These are phyloP conservation scores for Populus davidiana DNA, from an alignment of 345 rosid species.

Conservation along the genomic window DNA sequence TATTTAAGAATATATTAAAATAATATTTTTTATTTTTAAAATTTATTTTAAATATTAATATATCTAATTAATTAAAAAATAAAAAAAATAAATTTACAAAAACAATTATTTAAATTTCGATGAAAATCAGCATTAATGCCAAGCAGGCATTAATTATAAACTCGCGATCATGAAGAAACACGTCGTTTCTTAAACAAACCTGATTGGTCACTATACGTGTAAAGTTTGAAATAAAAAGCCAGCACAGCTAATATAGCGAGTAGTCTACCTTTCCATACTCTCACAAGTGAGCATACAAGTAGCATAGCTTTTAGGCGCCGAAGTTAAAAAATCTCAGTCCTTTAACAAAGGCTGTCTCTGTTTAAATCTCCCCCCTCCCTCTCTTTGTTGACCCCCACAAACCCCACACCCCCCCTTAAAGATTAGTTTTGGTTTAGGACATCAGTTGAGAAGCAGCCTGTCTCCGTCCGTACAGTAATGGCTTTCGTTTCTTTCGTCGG, in stretches of 20 bases:
- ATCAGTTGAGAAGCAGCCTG: not conserved
- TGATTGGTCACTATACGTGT: slow-evolving; percentile 40
- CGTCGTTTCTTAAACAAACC: not conserved
- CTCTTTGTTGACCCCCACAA: slow-evolving; percentile 8
- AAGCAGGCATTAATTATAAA: not conserved
- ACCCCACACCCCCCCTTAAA: not conserved
- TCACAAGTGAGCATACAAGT: slow-evolving; percentile 2
- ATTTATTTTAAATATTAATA: no score
- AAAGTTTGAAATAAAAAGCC: not conserved
- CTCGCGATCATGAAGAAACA: not conserved
- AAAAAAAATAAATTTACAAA: no score
- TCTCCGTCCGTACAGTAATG: slow-evolving; percentile 20
- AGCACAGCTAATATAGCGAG: slow-evolving; percentile 2
- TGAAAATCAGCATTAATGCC: no score
- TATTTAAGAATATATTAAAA: no score
- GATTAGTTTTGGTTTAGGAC: not conserved
- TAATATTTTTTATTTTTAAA: no score
- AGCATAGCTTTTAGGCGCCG: not conserved
- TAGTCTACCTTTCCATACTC: not conserved
- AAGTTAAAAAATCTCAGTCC: not conserved
- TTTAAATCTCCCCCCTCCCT: not conserved
- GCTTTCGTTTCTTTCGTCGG: slow-evolving; percentile 52
- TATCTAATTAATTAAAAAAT: no score
- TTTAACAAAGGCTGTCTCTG: not conserved
- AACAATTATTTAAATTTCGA: no score